Base-by-base conservation (phyloP, 345 rosid species). In the Salix viminalis region DNA sequence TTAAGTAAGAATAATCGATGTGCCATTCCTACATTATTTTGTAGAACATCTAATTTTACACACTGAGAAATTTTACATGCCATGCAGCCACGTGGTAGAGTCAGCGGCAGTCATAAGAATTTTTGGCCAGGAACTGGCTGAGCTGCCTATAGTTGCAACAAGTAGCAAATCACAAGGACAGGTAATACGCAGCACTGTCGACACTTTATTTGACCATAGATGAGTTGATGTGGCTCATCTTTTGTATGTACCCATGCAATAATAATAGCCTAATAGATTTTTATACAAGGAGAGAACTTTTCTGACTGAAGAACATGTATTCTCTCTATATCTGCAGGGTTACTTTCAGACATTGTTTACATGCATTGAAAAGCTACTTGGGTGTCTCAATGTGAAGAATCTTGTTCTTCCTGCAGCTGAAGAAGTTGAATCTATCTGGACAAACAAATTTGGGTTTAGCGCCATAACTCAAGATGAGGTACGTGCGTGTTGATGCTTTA, bases 401-500 rank as follows among this genome's bases (percentile, higher is more conserved):
- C 84, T 93, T 0, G 89, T 92, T 70, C 92, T 96, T 76, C 99
- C 98, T 15, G 96, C 98, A 18, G 97, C 98, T 23, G 93, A 87
- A 68, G 96, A 91, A 87, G 98, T 93, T 0, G 91, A 88, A 80
- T 88, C 97, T n/a, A 91, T 96, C 65, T 96, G 97, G 98, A 93
- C 89, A 3, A 88, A 86, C 70, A 92, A 90, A 81, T 96, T 96
- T 62, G 92, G 97, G 15, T 96, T 96, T 80, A 70, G 70, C 81
- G 86, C 81, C 79, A 83, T 93, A 84, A 76, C 79, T 1, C 79
- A 81, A 1, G 93, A 91, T 14, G 96, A 91, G 93, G 99, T 96
- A 32, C 1, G 58, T 15, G 19, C 11, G 24, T 68, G 28, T 68
- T 68, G 5, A 21, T 41, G 21, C 12, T 54, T 54, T 4, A 54